Conservation (phyloP, 2,329 filamentous ascomycete genomes). For the Bipolaris victoriae region DNA sequence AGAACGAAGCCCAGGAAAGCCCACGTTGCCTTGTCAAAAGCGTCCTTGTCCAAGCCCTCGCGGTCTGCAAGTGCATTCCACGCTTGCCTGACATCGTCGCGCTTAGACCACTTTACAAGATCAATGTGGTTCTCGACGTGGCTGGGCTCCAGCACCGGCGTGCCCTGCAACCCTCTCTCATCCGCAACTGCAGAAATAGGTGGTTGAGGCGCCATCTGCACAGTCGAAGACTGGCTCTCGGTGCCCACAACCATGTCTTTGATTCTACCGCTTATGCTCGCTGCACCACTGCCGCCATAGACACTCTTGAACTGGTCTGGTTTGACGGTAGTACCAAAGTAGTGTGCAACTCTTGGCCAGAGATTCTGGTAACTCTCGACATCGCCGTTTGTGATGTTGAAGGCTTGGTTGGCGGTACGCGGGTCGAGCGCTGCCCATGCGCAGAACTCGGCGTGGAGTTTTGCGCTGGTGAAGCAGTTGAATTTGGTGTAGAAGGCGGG, state of each 20-base stretch:
- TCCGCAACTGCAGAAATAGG: slow-evolving; percentile 27
- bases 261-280: slow-evolving; percentile 22
- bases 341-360: slow-evolving; percentile 50
- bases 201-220: slow-evolving; percentile 5
- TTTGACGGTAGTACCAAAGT: slow-evolving; percentile 47
- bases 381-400: slow-evolving; percentile 54
- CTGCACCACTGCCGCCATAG: not conserved
- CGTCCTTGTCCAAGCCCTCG: slow-evolving; percentile 47
- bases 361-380: slow-evolving; percentile 52
- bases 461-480: slow-evolving; percentile 36
- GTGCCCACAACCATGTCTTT: not conserved
- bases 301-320: slow-evolving; percentile 28
- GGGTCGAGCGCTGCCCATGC: slow-evolving; percentile 43
- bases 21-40: slow-evolving; percentile 56
- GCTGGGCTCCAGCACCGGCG: slow-evolving; percentile 20
- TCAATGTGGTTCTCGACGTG: slow-evolving; percentile 51
- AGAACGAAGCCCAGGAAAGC: slow-evolving; percentile 53
- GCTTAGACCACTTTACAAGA: slow-evolving; percentile 51
- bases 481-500: slow-evolving; percentile 39
- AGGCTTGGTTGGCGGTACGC: slow-evolving; percentile 49
- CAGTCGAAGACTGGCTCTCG: not conserved
- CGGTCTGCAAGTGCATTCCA: slow-evolving; percentile 48
- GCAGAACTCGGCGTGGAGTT: slow-evolving; percentile 40
- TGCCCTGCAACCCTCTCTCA: slow-evolving; percentile 16
- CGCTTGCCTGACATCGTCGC: slow-evolving; percentile 46